Conservation (phyloP, 73 alveolate species). For the Stentor coeruleus region DNA sequence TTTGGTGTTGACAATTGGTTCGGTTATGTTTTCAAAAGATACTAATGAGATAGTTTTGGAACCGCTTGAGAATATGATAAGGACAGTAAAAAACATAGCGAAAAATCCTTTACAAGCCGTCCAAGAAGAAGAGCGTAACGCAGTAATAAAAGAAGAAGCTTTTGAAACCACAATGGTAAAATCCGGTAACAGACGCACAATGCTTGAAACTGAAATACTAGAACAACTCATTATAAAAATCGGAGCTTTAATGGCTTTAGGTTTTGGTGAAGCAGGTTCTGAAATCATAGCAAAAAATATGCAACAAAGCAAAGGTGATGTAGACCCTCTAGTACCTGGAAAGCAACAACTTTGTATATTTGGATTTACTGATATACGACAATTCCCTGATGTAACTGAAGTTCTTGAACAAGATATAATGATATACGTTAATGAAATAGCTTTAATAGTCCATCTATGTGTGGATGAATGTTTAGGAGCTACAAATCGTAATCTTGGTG, state of each 20-base stretch:
- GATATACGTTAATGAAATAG: conserved; percentile 98
- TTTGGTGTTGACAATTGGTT: conserved; percentile 55
- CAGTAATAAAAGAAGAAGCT: conserved; percentile 24
- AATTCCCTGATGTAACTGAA: conserved; percentile 97
- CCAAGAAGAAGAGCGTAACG: conserved; percentile 50
- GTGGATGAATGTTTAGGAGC: conserved; percentile 89
- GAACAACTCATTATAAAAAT: conserved; percentile 92
- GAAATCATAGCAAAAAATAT: conserved; percentile 91
- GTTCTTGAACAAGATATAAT: conserved; percentile 95
- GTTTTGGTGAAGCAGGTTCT: conserved; percentile 99
- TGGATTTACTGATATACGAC: conserved; percentile 98
- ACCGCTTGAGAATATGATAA: conserved; percentile 80
- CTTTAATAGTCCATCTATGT: conserved; percentile 89
- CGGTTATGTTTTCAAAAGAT: conserved; percentile 70
- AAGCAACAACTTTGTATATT: conserved; percentile 82
- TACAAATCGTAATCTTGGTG: conserved; percentile 98
- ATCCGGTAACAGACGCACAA: conserved; percentile 30
- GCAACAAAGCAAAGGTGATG: conserved; percentile 89
- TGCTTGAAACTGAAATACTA: conserved; percentile 84
- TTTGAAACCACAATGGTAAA: conserved; percentile 48
- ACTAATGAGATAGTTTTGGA: conserved; percentile 63
- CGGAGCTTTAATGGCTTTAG: conserved; percentile 92
- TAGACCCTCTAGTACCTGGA: conserved; percentile 98
- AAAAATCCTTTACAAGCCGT: conserved; percentile 80
- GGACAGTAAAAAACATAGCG: conserved; percentile 70